Conservation (phyloP, 73 alveolate species). For the Stentor roeselii region DNA sequence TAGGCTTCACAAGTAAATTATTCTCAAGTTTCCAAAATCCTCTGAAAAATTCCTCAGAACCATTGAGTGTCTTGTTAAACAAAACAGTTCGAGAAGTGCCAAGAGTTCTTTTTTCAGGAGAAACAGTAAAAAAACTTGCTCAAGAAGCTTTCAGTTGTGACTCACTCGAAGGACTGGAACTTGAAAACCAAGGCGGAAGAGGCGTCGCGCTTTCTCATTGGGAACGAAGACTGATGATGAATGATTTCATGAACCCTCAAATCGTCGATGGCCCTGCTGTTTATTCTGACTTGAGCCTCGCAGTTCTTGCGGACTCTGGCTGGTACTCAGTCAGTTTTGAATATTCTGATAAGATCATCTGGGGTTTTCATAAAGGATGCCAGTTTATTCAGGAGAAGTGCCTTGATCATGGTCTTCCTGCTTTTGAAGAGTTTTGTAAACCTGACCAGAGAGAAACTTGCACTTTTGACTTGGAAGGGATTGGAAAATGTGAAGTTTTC, state of each 20-base stretch:
- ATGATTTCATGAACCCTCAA: slow-evolving; percentile 6
- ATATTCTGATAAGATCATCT: not conserved
- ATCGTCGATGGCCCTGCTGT: not conserved
- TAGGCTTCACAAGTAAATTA: not conserved
- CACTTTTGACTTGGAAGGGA: not conserved
- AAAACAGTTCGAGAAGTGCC: not conserved
- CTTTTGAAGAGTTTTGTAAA: not conserved
- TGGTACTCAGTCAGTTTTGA: not conserved
- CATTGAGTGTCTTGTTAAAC: too few species aligned
- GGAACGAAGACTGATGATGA: not conserved
- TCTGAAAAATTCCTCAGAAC: too few species aligned
- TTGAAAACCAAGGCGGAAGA: not conserved
- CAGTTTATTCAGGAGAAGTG: not conserved
- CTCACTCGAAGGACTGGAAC: not conserved
- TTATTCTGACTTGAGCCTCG: not conserved
- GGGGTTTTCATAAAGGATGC: not conserved
- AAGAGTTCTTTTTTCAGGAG: not conserved
- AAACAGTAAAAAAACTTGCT: not conserved
- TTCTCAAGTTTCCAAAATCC: not conserved
- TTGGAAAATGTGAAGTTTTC: not conserved
- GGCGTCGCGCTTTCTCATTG: not conserved
- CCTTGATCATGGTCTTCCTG: not conserved
- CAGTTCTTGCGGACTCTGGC: not conserved
- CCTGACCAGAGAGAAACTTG: not conserved
- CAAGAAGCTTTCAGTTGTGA: not conserved